phyloP scores from a whole-genome alignment of 163 green algal species.

The Dunaliella salina region DNA sequence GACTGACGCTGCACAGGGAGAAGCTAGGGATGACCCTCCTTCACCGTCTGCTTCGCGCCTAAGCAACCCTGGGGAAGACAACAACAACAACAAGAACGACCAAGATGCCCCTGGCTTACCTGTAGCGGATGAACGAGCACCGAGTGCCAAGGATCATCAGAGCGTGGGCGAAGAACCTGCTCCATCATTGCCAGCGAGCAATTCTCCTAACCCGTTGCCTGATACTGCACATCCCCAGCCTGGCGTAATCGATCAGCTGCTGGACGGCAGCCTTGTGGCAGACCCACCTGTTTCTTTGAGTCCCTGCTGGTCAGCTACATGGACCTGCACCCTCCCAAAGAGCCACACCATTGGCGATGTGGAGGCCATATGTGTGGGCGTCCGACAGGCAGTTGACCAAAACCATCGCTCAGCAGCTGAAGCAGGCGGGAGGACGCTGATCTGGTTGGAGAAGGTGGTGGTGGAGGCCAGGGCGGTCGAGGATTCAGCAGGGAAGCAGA shows the following conservation, averaged over 20 bases:
- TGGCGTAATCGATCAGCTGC: background rate
- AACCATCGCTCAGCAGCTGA: no score
- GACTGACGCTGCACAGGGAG: no score
- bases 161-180: no score
- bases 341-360: background rate
- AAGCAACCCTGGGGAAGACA: no score
- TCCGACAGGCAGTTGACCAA: background rate
- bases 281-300: background rate
- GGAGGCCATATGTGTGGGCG: background rate
- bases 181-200: background rate
- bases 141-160: background rate
- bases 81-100: no score
- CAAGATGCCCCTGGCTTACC: no score
- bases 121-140: background rate
- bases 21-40: no score
- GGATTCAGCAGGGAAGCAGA: background rate
- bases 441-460: slow-evolving; percentile 16
- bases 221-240: background rate
- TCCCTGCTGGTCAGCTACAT: background rate
- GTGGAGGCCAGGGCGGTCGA: slow-evolving; percentile 14
- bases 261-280: background rate
- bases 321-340: slow-evolving; percentile 9
- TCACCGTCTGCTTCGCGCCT: no score
- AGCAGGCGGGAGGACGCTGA: background rate
- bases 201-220: background rate